phyloP scores from a whole-genome alignment of 768 basidiomycete genomes.

The Panaeolus cyanescens region DNA sequence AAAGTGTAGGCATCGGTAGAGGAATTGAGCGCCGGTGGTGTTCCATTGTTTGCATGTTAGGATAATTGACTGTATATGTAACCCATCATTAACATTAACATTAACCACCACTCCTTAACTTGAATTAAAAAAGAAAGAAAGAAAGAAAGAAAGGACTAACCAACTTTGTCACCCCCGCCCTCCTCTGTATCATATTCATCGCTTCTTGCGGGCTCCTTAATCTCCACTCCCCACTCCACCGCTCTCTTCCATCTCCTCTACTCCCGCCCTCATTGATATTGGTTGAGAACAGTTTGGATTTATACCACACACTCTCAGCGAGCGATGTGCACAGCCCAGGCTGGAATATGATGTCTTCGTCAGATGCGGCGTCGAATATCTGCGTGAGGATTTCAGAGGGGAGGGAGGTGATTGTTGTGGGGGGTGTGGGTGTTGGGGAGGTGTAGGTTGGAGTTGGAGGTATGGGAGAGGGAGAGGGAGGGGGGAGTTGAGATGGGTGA shows the following conservation, averaged over 20 bases:
- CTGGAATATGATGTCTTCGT: slow-evolving; percentile 70
- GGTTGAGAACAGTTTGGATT: slow-evolving; percentile 22
- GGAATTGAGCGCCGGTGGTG: slow-evolving; percentile 59
- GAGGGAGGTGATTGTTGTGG: slow-evolving; percentile 32
- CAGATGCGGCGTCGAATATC: slow-evolving; percentile 72
- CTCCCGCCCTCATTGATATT: slow-evolving; percentile 12
- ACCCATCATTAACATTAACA: no score
- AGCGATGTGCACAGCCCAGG: slow-evolving; percentile 61
- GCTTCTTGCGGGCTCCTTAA: slow-evolving; percentile 64
- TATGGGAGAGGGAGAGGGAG: no score
- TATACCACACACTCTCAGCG: slow-evolving; percentile 69
- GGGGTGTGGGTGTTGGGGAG: neutral
- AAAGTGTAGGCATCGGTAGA: slow-evolving; percentile 73
- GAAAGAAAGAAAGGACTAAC: no score
- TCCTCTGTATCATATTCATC: slow-evolving; percentile 55
- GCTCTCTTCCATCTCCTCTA: no score
- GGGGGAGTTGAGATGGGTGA: no score
- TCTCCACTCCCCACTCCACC: slow-evolving; percentile 51
- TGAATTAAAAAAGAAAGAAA: no score
- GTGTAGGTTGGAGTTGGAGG: no score
- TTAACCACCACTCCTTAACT: no score
- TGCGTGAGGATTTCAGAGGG: slow-evolving; percentile 72
- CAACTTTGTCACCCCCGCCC: slow-evolving; percentile 69
- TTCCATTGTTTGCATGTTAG: slow-evolving; percentile 68
- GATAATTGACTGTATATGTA: slow-evolving; percentile 59